Conservation (phyloP, 2,329 filamentous ascomycete species). For the Monilinia aucupariae region DNA sequence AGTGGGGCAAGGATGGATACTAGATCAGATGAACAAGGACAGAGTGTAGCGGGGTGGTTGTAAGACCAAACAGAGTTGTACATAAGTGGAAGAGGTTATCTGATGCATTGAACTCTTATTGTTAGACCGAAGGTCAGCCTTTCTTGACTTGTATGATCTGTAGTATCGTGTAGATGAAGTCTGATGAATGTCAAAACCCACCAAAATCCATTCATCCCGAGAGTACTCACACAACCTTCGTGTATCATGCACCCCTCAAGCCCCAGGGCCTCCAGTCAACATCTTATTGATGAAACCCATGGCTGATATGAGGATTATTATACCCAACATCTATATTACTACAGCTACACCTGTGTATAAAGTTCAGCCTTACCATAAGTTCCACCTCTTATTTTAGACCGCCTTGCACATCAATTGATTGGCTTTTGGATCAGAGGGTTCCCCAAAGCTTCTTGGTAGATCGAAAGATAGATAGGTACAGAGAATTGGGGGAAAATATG, state of each 20-base stretch:
- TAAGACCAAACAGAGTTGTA: conserved; percentile 21
- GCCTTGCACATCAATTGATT: neutral
- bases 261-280: no score
- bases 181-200: neutral
- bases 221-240: neutral
- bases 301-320: neutral
- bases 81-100: conserved; percentile 22
- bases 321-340: neutral
- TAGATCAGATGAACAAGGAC: conserved; percentile 34
- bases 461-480: neutral
- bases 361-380: conserved; percentile 9
- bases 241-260: neutral
- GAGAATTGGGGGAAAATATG: no score
- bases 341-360: neutral
- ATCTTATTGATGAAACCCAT: neutral
- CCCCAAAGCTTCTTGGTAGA: neutral
- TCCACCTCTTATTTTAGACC: conserved; percentile 5
- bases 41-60: conserved; percentile 7
- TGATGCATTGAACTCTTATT: conserved; percentile 7
- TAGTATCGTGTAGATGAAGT: neutral
- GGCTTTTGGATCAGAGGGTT: neutral
- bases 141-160: neutral
- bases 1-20: conserved; percentile 96
- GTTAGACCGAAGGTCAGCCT: neutral
- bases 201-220: neutral